Evolutionary conservation across 2,329 filamentous ascomycete genomes (phyloP).

Genomic region (Penicillium sp.): DNA sequence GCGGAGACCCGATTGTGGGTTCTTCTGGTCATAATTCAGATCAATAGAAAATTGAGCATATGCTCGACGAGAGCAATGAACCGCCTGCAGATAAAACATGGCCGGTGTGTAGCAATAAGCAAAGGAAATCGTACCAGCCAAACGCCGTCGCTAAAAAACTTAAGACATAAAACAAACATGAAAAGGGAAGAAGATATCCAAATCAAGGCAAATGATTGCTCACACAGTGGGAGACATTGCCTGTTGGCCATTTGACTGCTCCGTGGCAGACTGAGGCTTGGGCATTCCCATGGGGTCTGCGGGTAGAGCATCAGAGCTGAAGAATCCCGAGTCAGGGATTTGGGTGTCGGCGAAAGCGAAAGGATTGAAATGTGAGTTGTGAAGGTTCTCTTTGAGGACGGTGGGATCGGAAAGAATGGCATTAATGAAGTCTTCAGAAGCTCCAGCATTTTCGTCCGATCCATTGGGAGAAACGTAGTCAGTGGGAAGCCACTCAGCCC

Average conservation of each 20-base stretch:
- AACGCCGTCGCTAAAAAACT: slow-evolving; percentile 26
- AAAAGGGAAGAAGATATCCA: background rate
- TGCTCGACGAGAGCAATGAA: background rate
- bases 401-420: slow-evolving; percentile 37
- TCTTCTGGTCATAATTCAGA: slow-evolving; percentile 15
- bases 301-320: slow-evolving; percentile 36
- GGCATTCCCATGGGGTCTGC: slow-evolving; percentile 22
- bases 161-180: slow-evolving; percentile 6
- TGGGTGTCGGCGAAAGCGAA: slow-evolving; percentile 32
- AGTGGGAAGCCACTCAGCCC: slow-evolving; percentile 40
- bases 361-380: slow-evolving; percentile 28
- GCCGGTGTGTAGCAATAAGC: background rate
- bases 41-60: slow-evolving; percentile 5
- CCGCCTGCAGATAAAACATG: background rate
- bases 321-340: slow-evolving; percentile 38
- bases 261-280: slow-evolving; percentile 22
- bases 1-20: background rate
- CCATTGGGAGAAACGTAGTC: slow-evolving; percentile 35
- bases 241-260: slow-evolving; percentile 12
- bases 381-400: slow-evolving; percentile 29
- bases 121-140: slow-evolving; percentile 9
- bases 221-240: slow-evolving; percentile 11
- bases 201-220: background rate
- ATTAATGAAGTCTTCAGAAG: slow-evolving; percentile 35
- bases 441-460: slow-evolving; percentile 24